Conservation (phyloP, 257 asterid species). For the Nicotiana sylvestris region DNA sequence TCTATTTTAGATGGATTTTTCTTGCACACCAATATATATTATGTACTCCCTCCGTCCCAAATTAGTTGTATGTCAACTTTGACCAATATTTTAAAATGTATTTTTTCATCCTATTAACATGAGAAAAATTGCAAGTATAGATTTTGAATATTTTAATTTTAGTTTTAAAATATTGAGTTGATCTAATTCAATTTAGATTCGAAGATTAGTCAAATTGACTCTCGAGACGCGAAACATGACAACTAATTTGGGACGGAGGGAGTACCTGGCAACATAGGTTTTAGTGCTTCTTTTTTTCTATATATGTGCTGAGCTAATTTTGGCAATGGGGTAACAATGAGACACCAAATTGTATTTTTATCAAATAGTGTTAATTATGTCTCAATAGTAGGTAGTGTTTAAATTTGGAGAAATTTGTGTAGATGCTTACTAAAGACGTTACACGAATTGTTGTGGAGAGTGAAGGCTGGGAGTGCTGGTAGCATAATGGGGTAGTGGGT, state of each 20-base stretch:
- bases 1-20: background rate
- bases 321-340: background rate
- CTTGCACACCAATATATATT: background rate
- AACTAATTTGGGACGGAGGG: too few relatives aligned
- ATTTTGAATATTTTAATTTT: too few relatives aligned
- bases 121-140: too few relatives aligned
- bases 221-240: too few relatives aligned
- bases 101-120: too few relatives aligned
- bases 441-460: background rate
- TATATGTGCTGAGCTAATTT: background rate
- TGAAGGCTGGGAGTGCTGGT: too few relatives aligned
- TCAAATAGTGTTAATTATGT: background rate
- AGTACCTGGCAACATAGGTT: background rate
- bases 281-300: background rate
- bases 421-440: background rate
- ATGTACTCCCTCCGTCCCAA: background rate
- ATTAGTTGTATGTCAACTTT: too few relatives aligned
- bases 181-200: too few relatives aligned
- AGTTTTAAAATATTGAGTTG: too few relatives aligned
- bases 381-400: background rate
- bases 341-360: background rate
- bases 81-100: too few relatives aligned
- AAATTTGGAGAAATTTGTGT: background rate
- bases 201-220: too few relatives aligned
- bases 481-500: background rate